phyloP scores from a whole-genome alignment of 371 early-diverging fungal species.

The Haplosporangium sp. region DNA sequence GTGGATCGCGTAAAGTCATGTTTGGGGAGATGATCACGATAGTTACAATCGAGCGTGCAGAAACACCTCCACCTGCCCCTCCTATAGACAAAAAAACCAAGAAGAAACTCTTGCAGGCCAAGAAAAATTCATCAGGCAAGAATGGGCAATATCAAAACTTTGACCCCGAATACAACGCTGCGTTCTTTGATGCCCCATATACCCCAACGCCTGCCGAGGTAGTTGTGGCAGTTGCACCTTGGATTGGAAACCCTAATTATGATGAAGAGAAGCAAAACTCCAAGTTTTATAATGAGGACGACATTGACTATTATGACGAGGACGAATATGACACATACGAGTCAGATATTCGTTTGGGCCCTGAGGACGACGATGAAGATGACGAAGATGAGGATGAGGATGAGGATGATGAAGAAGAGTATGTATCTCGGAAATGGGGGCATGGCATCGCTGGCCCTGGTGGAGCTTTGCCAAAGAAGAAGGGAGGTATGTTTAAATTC shows the following conservation, averaged over 20 bases:
- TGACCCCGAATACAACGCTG: slow-evolving; percentile 45
- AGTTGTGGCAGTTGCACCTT: slow-evolving; percentile 34
- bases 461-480: slow-evolving; percentile 38
- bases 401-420: slow-evolving; percentile 35
- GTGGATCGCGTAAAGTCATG: slow-evolving; percentile 32
- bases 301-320: slow-evolving; percentile 28
- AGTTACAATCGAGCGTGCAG: slow-evolving; percentile 32
- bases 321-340: slow-evolving; percentile 23
- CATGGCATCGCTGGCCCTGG: slow-evolving; percentile 35
- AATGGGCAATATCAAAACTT: slow-evolving; percentile 19
- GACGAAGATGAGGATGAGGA: slow-evolving; percentile 32
- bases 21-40: slow-evolving; percentile 50
- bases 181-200: slow-evolving; percentile 27
- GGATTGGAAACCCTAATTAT: slow-evolving; percentile 50
- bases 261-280: slow-evolving; percentile 43
- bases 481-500: slow-evolving; percentile 48
- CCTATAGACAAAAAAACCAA: slow-evolving; percentile 39
- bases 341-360: slow-evolving; percentile 39
- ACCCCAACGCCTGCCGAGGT: slow-evolving; percentile 47
- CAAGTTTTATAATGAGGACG: slow-evolving; percentile 37
- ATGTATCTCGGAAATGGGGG: slow-evolving; percentile 33
- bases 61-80: slow-evolving; percentile 39
- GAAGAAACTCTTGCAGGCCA: slow-evolving; percentile 37
- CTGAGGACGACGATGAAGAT: slow-evolving; percentile 38
- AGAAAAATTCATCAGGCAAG: slow-evolving; percentile 24